A percentile compares a stretch with the other conserved stretches of the same genome.
Conservation (phyloP, 352 stramenopile species). For the Globisporangium polare region DNA sequence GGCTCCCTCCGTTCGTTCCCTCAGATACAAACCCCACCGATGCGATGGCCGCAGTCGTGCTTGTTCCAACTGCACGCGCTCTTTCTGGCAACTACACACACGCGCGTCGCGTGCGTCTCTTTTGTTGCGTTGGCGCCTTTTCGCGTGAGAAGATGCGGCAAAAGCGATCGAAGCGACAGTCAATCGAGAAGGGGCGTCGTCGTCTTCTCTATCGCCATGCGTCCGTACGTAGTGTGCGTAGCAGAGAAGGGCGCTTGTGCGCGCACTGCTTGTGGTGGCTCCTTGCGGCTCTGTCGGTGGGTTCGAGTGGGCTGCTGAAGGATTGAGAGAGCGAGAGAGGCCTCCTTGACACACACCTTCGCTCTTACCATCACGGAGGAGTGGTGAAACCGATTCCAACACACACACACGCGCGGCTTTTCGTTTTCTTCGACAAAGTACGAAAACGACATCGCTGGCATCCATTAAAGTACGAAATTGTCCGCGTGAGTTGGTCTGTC, state of each 20-base stretch:
- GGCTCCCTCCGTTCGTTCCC: neutral
- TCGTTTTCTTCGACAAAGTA: neutral
- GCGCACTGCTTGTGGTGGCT: too few relatives aligned
- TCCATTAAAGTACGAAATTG: neutral
- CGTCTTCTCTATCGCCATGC: neutral
- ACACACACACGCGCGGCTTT: neutral
- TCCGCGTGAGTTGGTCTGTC: neutral
- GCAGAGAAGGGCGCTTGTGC: neutral
- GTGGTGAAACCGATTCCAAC: neutral
- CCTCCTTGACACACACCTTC: neutral
- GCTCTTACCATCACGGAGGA: neutral
- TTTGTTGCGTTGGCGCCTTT: conserved; percentile 6
- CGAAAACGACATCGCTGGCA: too few relatives aligned
- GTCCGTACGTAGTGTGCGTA: neutral
- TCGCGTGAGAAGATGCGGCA: conserved; percentile 4
- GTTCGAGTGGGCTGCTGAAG: neutral
- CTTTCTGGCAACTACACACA: too few relatives aligned
- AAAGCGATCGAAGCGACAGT: too few relatives aligned
- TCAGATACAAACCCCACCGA: neutral
- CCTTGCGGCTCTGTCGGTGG: too few relatives aligned
- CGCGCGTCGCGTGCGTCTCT: too few relatives aligned
- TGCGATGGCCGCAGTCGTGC: neutral
- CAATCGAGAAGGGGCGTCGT: neutral
- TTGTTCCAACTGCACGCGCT: conserved; percentile 1
- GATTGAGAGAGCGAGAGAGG: too few relatives aligned